Evolutionary conservation across 768 basidiomycete genomes (phyloP).

Genomic region (Rubroboletus satanas): DNA sequence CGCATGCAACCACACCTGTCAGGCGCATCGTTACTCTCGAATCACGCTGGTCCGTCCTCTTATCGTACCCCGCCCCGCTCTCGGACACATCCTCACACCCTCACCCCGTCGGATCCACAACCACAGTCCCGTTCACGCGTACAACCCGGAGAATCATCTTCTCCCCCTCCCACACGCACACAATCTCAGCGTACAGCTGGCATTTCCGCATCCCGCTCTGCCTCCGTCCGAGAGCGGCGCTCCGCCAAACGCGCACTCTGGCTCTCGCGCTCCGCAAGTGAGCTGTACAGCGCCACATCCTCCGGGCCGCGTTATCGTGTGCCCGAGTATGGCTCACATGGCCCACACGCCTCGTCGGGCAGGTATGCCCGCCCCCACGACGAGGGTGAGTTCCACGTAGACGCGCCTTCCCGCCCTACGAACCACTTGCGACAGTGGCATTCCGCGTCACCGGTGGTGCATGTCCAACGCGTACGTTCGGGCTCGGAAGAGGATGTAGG

Average conservation of each 20-base stretch:
- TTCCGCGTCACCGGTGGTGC: slow-evolving; percentile 16
- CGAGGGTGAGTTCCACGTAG: neutral
- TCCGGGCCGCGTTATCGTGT: neutral
- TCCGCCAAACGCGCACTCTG: slow-evolving; percentile 10
- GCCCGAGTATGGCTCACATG: neutral
- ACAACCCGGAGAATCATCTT: neutral
- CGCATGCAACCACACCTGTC: neutral
- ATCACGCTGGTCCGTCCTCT: neutral
- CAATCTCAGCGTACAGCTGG: neutral
- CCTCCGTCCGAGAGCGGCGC: slow-evolving; percentile 3
- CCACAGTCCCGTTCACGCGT: neutral
- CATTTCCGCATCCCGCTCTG: neutral
- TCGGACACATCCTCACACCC: neutral
- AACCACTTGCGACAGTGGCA: slow-evolving; percentile 20
- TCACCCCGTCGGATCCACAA: neutral
- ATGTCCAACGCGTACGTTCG: neutral
- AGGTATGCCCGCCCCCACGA: neutral
- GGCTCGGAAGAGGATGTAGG: neutral
- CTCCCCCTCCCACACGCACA: neutral
- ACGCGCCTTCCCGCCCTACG: neutral
- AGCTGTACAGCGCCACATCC: slow-evolving; percentile 14
- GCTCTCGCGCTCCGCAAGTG: slow-evolving; percentile 24
- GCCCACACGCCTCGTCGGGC: neutral
- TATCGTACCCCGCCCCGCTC: neutral
- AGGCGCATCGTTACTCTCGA: neutral